Evolutionary conservation across 495 filamentous ascomycete species (phyloP), one percentile per base, ranked within the genome.

Genomic region (Sphaerosporella brunnea): DNA sequence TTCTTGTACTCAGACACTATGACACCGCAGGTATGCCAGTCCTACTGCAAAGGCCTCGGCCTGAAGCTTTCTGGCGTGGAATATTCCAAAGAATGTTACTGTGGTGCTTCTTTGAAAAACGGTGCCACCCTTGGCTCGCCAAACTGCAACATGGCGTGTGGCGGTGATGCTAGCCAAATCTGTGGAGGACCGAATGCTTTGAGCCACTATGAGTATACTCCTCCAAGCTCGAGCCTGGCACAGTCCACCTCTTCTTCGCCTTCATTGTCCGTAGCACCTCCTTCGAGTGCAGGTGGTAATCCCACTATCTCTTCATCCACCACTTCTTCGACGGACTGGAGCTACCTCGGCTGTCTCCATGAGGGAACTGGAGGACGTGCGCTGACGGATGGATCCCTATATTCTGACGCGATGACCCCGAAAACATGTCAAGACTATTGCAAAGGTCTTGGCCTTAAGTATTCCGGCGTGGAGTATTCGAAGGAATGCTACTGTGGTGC

Each of bases 61-160:
- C 80, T 70, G 59, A 65, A 51, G 51, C 75, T 73, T 47, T 73
- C 67, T 46, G 81, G 78, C 42, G 62, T 80, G 3, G 80, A 85
- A 62, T 84, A 82, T 51, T 74, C 73, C 36, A 68, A 73, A 19
- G 75, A 85, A 55, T 82, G 79, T 54, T 82, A 77, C 64, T 82
- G 78, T 58, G 77, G 74, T 11, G 70, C 75, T 50, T 60, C 62
- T 3, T 52, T 60, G 3, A 49, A 54, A 25, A 51, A 55, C 25
- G 53, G 56, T 7, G 34, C 57, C 8, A 37, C n/a, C 7, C 39
- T 59, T 3, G 55, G 55, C 48, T 48, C 58, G 9, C 56, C 56
- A 13, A 53, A 47, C 9, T 80, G 77, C 58, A 64, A 60, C 47
- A 72, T 69, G 66, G 47, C 60, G 23, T 81, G 77, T 63, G 68